Evolutionary conservation across 2,329 filamentous ascomycete species (phyloP), one percentile per base, ranked within the genome.

Genomic region (Kalmusia sp.): DNA sequence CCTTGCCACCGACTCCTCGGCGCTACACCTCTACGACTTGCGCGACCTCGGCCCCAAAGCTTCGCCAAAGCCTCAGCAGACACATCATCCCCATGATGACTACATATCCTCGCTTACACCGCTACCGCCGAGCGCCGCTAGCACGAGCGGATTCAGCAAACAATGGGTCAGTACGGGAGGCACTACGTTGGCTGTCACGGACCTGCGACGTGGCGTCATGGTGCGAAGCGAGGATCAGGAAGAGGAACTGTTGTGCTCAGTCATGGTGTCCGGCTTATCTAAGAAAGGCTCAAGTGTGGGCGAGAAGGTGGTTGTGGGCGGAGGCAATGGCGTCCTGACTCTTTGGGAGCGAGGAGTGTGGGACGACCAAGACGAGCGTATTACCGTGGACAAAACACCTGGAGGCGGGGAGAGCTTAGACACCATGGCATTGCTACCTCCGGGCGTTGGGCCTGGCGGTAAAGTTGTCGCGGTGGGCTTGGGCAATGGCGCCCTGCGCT

Each of bases 91-190:
- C 0, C 95, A 99, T 76, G 87, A 90, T 64, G 93, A 98, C 78
- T 97, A 96, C 74, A 86, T 99, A 49, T 95, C 93, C 27, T 93
- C 91, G 44, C 82, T 99, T 38, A 90, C 91, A 0, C 87, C 93
- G 1, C 84, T 99, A 0, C 92, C 93, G 0, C 84, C 93, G 0
- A 88, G 89, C 2, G 83, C 87, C 25, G 86, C 89, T 51, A 95
- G 90, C 73, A 96, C 92, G 0, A 93, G 89, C 15, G 93, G 93
- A 4, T 93, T 91, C 72, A 87, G 91, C 65, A 96, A 96, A 76
- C 93, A 98, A 77, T 99, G 92, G 90, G 84, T 97, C 47, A 95
- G 90, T 31, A 97, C 93, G 0, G 95, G 95, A 28, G 93, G 92
- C 38, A 93, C 91, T 1, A 98, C 93, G 0, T 79, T 99, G 17